Percentiles rank a stretch among this genome's conserved stretches.
Evolutionary conservation across 2,329 filamentous ascomycete species (phyloP).

Genomic region (Verticillium isaacii): DNA sequence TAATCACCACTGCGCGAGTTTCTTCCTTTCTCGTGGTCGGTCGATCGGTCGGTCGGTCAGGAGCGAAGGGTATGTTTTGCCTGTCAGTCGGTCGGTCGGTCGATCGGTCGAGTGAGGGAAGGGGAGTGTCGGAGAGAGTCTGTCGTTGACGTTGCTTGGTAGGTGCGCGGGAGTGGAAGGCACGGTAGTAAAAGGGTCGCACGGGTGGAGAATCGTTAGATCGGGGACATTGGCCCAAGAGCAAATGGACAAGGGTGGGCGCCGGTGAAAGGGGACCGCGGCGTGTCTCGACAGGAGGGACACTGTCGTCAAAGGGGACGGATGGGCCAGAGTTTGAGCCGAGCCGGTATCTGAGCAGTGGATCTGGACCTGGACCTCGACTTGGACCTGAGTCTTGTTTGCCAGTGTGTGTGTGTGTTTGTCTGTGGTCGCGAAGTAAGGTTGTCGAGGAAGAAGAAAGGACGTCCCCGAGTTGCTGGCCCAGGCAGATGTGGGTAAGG

Average conservation of each 20-base stretch:
- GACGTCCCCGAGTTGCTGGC: neutral
- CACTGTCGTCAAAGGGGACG: neutral
- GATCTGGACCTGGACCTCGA: neutral
- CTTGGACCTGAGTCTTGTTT: neutral
- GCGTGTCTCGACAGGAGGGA: neutral
- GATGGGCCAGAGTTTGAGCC: neutral
- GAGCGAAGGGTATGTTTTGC: neutral
- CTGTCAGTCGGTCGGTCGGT: neutral
- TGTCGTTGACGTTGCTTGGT: conserved; percentile 1
- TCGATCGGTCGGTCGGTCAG: neutral
- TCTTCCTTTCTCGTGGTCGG: neutral
- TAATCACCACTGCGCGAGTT: neutral
- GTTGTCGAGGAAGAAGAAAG: neutral
- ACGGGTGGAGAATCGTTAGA: conserved; percentile 2
- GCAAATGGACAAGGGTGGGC: neutral
- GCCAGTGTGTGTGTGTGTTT: neutral
- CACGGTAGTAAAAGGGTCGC: conserved; percentile 1
- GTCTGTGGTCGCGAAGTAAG: neutral
- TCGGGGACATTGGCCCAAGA: neutral
- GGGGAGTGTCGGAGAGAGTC: neutral
- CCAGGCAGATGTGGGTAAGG: neutral
- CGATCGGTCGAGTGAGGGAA: neutral
- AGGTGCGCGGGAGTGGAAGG: neutral
- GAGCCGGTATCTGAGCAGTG: neutral
- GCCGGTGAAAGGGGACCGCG: neutral